Evolutionary conservation across 257 asterid genomes (phyloP), one percentile per base, ranked within the genome.

Genomic region (Eucommia ulmoides): DNA sequence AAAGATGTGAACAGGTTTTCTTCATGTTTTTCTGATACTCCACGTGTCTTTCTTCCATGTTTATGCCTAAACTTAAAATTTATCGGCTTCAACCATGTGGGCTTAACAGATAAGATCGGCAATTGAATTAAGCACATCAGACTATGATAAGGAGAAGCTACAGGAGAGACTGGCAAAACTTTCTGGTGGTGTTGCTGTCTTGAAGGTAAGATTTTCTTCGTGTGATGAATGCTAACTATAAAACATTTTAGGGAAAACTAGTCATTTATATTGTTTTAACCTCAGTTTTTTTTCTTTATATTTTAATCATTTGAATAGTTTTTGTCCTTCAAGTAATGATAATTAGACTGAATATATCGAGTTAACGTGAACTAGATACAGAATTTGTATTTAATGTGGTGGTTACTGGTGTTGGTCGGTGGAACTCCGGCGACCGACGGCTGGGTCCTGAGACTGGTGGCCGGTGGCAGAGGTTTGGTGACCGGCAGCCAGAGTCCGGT

Each of bases 81-180:
- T 10, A 10, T 35, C 3, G 16, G 11, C n/a, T 6, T 17, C 16
- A 10, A 9, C 44, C 44, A 35, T 35, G 11, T 15, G 11, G 44
- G 11, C n/a, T 35, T 35, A 15, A 10, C 44, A 35, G 44, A 15
- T 35, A 35, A 35, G 44, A 35, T 35, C 44, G 16, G 5, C 44
- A 2, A 35, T 35, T 9, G 44, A 35, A 35, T 35, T 11, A 17
- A 35, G 44, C 44, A 35, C 14, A 10, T 35, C 44, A 10, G 44
- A 35, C 16, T 35, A 35, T 35, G 44, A 35, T 35, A 35, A 35
- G 44, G 44, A 35, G 11, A 35, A 35, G 44, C 44, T 35, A 10
- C 44, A 35, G 16, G 44, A 35, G 44, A 35, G 44, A 35, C 44
- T 35, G 16, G 44, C 44, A 35, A 35, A 35, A 17, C 44, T 35